phyloP scores from a whole-genome alignment of 768 basidiomycete species.

The Termitomyces sp. region DNA sequence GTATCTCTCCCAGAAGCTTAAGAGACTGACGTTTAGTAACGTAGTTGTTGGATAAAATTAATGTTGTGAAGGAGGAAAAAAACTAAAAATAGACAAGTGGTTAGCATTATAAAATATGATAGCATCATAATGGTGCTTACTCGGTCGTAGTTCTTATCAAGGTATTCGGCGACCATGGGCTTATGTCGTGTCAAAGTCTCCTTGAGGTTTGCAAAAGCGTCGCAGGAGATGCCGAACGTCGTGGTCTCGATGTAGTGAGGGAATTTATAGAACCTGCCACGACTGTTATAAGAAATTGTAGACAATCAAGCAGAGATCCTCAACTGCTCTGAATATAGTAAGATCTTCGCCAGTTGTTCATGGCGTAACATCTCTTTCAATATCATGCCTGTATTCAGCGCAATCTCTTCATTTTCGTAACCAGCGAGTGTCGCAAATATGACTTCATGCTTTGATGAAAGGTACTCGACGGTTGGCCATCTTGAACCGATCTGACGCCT shows the following conservation, averaged over 20 bases:
- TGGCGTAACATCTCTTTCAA: constrained; percentile 95
- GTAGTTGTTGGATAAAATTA: constrained; percentile 93
- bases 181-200: constrained; percentile 97
- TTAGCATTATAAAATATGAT: background rate
- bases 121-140: constrained; percentile 40
- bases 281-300: background rate
- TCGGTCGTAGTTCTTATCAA: constrained; percentile 96
- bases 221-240: constrained; percentile 97
- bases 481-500: constrained; percentile 90
- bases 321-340: constrained; percentile 92
- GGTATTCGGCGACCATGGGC: constrained; percentile 94
- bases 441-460: constrained; percentile 67
- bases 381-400: constrained; percentile 97
- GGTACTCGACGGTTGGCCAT: constrained; percentile 95
- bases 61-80: constrained; percentile 90
- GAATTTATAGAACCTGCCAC: constrained; percentile 87
- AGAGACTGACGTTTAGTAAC: constrained; percentile 99
- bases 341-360: constrained; percentile 84
- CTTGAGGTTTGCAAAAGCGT: constrained; percentile 96
- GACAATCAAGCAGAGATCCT: constrained; percentile 27
- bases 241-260: constrained; percentile 96
- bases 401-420: constrained; percentile 94
- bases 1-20: constrained; percentile 95
- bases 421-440: constrained; percentile 85
- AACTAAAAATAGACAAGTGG: constrained; percentile 52